Evolutionary conservation across 768 basidiomycete species (phyloP).

Genomic region (Ramaria sp.): DNA sequence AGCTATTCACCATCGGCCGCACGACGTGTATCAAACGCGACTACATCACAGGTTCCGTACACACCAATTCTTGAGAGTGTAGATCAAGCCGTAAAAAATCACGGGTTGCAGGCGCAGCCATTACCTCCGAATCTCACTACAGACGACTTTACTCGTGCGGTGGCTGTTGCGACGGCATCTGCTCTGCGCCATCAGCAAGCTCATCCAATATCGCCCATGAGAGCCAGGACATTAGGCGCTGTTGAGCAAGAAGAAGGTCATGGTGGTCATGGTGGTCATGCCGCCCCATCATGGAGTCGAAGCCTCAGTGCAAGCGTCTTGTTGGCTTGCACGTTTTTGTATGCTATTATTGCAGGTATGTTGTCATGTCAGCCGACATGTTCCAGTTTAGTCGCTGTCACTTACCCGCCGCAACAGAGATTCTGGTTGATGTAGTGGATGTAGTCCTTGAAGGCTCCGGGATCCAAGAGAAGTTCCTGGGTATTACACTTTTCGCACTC

Average conservation of each 20-base stretch:
- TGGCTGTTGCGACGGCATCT: constrained; percentile 88
- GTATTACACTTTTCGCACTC: constrained; percentile 90
- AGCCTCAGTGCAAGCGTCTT: constrained; percentile 82
- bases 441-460: constrained; percentile 83
- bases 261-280: constrained; percentile 69
- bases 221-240: constrained; percentile 30
- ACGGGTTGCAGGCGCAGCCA: constrained; percentile 34
- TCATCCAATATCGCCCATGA: constrained; percentile 36
- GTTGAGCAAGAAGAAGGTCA: constrained; percentile 29
- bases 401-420: constrained; percentile 38
- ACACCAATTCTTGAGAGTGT: constrained; percentile 71
- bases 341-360: constrained; percentile 92
- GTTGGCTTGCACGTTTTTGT: constrained; percentile 80
- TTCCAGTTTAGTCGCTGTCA: not conserved
- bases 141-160: constrained; percentile 88
- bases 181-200: constrained; percentile 75
- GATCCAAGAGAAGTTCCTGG: constrained; percentile 96
- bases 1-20: constrained; percentile 22
- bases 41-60: constrained; percentile 21
- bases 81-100: constrained; percentile 61
- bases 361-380: constrained; percentile 10
- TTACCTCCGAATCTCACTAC: constrained; percentile 60
- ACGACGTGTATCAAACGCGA: constrained; percentile 44
- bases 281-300: constrained; percentile 94
- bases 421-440: constrained; percentile 92